Conservation (phyloP, 2,329 filamentous ascomycete species). For the Stemphylium vesicarium region DNA sequence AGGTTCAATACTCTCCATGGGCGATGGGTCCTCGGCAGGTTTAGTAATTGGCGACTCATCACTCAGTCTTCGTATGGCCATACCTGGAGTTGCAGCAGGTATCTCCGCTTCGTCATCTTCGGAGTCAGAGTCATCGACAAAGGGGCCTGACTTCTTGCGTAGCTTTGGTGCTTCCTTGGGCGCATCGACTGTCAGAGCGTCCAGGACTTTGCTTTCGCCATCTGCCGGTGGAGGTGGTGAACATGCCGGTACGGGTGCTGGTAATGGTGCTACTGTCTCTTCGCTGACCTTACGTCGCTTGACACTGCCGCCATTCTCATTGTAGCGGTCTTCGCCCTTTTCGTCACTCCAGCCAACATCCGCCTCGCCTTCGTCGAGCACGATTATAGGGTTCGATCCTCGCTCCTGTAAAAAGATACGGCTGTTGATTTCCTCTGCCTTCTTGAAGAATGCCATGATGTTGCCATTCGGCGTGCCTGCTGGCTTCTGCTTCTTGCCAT, state of each 20-base stretch:
- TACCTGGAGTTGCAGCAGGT: constrained; percentile 29
- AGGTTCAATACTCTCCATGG: constrained; percentile 14
- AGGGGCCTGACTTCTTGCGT: constrained; percentile 62
- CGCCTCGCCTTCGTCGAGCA: constrained; percentile 32
- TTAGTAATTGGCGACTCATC: constrained; percentile 28
- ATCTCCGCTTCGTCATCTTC: constrained; percentile 52
- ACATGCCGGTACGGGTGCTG: constrained; percentile 7
- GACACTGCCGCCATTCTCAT: constrained; percentile 51
- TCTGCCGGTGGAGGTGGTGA: constrained; percentile 35
- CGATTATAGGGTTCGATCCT: constrained; percentile 24
- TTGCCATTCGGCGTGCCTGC: constrained; percentile 56
- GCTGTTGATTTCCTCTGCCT: constrained; percentile 52
- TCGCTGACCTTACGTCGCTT: constrained; percentile 51
- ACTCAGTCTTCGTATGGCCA: constrained; percentile 19
- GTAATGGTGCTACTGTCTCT: constrained; percentile 47
- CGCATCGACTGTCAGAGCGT: constrained; percentile 10
- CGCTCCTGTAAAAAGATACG: constrained; percentile 48
- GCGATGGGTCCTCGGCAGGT: constrained; percentile 22
- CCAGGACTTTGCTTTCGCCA: constrained; percentile 9
- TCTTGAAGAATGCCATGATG: constrained; percentile 63
- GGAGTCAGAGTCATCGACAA: constrained; percentile 73
- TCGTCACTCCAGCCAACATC: constrained; percentile 43
- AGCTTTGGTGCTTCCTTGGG: constrained; percentile 19
- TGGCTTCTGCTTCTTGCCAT: constrained; percentile 47
- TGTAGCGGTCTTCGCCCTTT: constrained; percentile 44